These are phyloP conservation scores for Epichloe hybrida DNA, from an alignment of 2,329 filamentous ascomycete species.

Conservation along the genomic window DNA sequence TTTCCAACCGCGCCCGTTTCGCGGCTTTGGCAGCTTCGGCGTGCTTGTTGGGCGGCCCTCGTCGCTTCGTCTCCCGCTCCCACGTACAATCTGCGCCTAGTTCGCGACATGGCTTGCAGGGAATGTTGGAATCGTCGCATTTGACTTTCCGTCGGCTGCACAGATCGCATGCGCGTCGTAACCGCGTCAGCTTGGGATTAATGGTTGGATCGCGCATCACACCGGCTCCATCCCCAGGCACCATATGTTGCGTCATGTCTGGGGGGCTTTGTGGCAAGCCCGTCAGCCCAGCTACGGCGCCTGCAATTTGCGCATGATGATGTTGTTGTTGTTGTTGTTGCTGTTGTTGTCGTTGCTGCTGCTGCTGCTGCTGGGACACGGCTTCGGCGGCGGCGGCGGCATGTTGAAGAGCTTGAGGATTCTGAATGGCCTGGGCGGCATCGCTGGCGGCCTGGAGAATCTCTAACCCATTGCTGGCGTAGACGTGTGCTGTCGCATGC, in stretches of 20 bases:
- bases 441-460: constrained; percentile 32
- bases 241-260: constrained; percentile 5
- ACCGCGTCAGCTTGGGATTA: constrained; percentile 39
- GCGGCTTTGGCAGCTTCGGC: constrained; percentile 41
- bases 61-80: constrained; percentile 41
- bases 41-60: constrained; percentile 46
- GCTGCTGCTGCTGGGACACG: constrained; percentile 13
- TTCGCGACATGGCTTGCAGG: constrained; percentile 42
- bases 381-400: constrained; percentile 24
- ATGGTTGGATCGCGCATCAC: constrained; percentile 26
- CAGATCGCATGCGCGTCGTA: constrained; percentile 47
- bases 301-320: background rate
- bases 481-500: constrained; percentile 23
- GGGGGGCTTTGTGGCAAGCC: background rate
- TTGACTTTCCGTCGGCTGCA: constrained; percentile 50
- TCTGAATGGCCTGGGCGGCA: constrained; percentile 26
- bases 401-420: constrained; percentile 25
- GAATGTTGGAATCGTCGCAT: constrained; percentile 42
- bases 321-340: constrained; percentile 6
- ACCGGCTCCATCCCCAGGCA: constrained; percentile 6
- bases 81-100: constrained; percentile 46
- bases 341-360: too few species aligned
- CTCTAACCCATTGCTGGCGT: constrained; percentile 32
- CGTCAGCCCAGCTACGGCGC: background rate
- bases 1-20: constrained; percentile 31